phyloP scores from a whole-genome alignment of 1,284 basidiomycete species.

The Ceratobasidium sp. region DNA sequence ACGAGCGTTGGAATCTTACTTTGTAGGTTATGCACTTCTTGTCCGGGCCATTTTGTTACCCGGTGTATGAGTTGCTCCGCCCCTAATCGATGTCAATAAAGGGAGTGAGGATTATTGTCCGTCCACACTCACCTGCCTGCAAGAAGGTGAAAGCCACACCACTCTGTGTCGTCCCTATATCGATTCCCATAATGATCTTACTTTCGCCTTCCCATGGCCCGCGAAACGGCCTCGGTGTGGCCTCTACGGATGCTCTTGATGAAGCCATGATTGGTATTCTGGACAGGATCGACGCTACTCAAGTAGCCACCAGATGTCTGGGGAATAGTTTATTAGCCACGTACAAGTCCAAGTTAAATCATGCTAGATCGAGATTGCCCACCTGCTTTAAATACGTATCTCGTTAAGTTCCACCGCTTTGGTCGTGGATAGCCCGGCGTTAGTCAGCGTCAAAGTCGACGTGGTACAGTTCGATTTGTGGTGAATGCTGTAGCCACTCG shows the following conservation, averaged over 20 bases:
- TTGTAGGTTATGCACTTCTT: slow-evolving; percentile 33
- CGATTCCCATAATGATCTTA: slow-evolving; percentile 41
- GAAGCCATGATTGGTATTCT: slow-evolving; percentile 1
- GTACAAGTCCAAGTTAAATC: too few species aligned
- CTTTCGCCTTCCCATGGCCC: slow-evolving; percentile 31
- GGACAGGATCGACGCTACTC: too few species aligned
- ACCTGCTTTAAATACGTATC: too few species aligned
- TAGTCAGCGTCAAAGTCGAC: too few species aligned
- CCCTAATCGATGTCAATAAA: not conserved
- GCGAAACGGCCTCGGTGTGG: slow-evolving; percentile 33
- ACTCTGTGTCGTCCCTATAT: slow-evolving; percentile 42
- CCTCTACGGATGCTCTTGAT: slow-evolving; percentile 11
- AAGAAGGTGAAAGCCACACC: slow-evolving; percentile 36
- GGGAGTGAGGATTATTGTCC: not conserved
- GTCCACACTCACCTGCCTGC: slow-evolving; percentile 12
- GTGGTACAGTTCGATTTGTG: too few species aligned
- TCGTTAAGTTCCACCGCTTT: too few species aligned
- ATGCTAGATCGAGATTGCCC: too few species aligned
- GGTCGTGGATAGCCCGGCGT: too few species aligned
- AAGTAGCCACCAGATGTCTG: too few species aligned
- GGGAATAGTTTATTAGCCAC: too few species aligned
- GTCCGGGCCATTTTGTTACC: slow-evolving; percentile 42
- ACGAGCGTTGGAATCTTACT: slow-evolving; percentile 42
- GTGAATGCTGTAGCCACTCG: too few species aligned
- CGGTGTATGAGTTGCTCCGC: slow-evolving; percentile 11